These are phyloP conservation scores for Rubia yunnanensis DNA, from an alignment of 257 asterid genomes.

Conservation along the genomic window DNA sequence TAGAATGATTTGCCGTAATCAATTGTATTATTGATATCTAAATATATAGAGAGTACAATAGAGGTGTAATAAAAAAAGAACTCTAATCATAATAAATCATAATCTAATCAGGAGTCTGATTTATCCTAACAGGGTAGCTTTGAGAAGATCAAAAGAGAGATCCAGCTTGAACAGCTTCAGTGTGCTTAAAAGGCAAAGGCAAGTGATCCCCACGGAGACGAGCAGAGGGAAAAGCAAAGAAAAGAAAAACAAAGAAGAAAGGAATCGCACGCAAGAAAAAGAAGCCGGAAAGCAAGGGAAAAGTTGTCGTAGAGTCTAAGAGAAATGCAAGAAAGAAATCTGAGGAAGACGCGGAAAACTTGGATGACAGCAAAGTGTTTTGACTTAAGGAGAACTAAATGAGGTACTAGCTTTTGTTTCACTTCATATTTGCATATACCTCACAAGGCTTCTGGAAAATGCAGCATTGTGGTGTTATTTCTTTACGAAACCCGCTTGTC, in stretches of 20 bases:
- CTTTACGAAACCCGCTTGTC: too few species aligned
- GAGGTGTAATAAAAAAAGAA: too few species aligned
- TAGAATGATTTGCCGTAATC: too few species aligned
- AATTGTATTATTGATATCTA: too few species aligned
- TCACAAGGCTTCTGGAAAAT: neutral
- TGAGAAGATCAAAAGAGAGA: conserved; percentile 43
- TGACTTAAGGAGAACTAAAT: conserved; percentile 64
- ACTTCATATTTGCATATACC: too few species aligned
- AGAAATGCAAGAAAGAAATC: conserved; percentile 41
- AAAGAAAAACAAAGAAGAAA: conserved; percentile 39
- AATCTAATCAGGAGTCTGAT: too few species aligned
- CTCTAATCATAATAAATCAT: too few species aligned
- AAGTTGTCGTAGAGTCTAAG: conserved; percentile 22
- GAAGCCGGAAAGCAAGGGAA: conserved; percentile 42
- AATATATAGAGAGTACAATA: too few species aligned
- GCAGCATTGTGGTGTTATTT: too few species aligned
- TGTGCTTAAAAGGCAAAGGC: too few species aligned
- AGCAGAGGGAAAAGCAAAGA: conserved; percentile 47
- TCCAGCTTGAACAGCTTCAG: conserved; percentile 33
- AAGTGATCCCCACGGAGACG: too few species aligned
- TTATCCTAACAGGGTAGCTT: too few species aligned
- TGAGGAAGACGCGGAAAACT: conserved; percentile 53
- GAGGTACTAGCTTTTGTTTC: conserved; percentile 42
- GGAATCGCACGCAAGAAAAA: conserved; percentile 46
- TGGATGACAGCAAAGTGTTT: conserved; percentile 46